Conservation (phyloP, 345 rosid species). For the Eucalyptus leucophloia region DNA sequence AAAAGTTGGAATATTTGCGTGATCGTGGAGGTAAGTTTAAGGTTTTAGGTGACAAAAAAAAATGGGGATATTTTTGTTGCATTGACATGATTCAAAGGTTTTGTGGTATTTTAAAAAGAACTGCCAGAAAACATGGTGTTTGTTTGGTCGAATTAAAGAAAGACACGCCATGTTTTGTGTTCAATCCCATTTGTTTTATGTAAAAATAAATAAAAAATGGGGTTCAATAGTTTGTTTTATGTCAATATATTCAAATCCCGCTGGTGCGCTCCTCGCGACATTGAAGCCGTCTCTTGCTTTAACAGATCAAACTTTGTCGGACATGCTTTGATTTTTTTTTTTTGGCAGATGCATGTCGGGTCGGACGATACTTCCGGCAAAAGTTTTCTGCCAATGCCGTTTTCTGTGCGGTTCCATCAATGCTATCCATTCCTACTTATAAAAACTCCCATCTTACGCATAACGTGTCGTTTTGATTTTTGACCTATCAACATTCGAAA, state of each 20-base stretch:
- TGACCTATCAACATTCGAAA: neutral
- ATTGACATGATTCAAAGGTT: neutral
- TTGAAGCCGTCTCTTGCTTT: neutral
- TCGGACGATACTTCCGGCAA: neutral
- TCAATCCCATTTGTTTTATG: neutral
- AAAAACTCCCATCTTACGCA: neutral
- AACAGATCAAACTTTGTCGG: neutral
- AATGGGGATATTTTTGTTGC: too few relatives aligned
- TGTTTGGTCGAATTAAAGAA: neutral
- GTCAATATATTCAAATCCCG: neutral
- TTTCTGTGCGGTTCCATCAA: neutral
- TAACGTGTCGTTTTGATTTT: neutral
- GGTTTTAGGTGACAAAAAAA: neutral
- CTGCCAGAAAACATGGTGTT: neutral
- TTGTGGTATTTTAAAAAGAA: neutral
- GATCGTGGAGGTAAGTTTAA: neutral
- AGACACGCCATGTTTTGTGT: neutral
- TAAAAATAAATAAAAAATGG: rapidly evolving
- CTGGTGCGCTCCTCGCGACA: neutral
- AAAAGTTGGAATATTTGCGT: too few relatives aligned
- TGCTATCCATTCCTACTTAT: neutral
- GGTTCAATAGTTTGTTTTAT: neutral
- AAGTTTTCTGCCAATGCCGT: neutral
- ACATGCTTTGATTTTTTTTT: neutral
- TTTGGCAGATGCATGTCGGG: neutral